phyloP scores from a whole-genome alignment of 169 alveolate species.

The Ichthyophthirius multifiliis region DNA sequence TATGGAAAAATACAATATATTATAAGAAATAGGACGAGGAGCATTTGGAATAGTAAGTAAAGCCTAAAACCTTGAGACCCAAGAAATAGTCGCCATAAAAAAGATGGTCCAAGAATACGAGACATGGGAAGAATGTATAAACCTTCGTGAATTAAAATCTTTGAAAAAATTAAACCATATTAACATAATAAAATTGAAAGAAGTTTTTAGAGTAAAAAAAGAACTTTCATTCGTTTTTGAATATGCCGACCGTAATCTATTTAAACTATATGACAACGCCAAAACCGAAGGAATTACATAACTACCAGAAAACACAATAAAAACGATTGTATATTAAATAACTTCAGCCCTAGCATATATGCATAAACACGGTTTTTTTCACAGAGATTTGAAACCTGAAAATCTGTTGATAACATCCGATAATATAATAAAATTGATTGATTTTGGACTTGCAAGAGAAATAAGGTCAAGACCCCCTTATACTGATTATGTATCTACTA shows the following conservation, averaged over 20 bases:
- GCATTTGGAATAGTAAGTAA: constrained; percentile 77
- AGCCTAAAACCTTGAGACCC: constrained; percentile 71
- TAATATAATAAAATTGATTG: constrained; percentile 80
- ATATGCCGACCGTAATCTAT: constrained; percentile 74
- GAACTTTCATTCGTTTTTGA: constrained; percentile 85
- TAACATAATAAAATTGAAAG: constrained; percentile 84
- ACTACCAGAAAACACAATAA: constrained; percentile 71
- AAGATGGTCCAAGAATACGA: constrained; percentile 83
- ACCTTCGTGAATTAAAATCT: constrained; percentile 83
- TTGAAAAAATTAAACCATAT: constrained; percentile 75
- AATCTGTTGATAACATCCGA: constrained; percentile 70
- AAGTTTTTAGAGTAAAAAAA: constrained; percentile 76
- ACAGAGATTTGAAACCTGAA: constrained; percentile 89
- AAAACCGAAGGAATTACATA: constrained; percentile 56
- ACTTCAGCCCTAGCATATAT: constrained; percentile 73
- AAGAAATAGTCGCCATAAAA: constrained; percentile 86
- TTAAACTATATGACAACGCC: constrained; percentile 43
- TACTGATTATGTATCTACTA: constrained; percentile 86
- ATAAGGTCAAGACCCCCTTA: constrained; percentile 79
- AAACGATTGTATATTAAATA: constrained; percentile 66
- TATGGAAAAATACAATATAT: constrained; percentile 63
- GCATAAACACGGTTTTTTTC: constrained; percentile 87
- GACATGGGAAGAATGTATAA: constrained; percentile 88
- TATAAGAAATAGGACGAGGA: constrained; percentile 70
- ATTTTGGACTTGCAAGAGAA: constrained; percentile 87